Base-by-base conservation (phyloP, 305 asterid species). In the Petunia hybrid region DNA sequence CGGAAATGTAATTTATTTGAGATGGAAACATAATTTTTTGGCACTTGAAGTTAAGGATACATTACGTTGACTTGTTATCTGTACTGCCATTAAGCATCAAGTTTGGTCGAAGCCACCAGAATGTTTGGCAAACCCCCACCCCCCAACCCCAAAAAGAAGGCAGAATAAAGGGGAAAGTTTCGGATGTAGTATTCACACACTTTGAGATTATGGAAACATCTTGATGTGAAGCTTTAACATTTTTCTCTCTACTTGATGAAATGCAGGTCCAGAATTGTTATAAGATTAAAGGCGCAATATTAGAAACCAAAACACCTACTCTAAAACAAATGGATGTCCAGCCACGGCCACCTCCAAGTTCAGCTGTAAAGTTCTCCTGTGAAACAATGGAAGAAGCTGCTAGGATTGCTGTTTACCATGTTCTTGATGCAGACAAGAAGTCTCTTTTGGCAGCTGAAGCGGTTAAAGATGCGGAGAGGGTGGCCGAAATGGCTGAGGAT, bases 341-440 rank as follows among this genome's bases (percentile, higher is more conserved):
- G 82, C 80, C 86, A 69, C 82, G 79, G 79, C 90, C 87, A 63
- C 77, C 51, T 22, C 87, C 74, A 5, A 79, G 57, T 81, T 36
- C 85, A 64, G 68, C 80, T 66, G 66, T 38, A 81, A 82, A 64
- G 80, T 78, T 83, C 85, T 61, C 83, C 8, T n/a, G 69, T 36
- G 84, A 85, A 84, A 85, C 87, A 63, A 35, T 85, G 31, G 88
- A 88, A 81, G 91, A 87, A 10, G 91, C 89, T 62, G 84, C 90
- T 77, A 59, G 67, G 69, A 73, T 51, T 64, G 89, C 93, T 80
- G 92, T 95, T 67, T 41, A 83, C 48, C 70, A 66, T 76, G 62
- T 91, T 71, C 91, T 90, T 4, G 93, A 90, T 85, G 92, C 95
- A 66, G 94, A 92, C 85, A 80, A 86, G 68, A 90, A 85, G 84